Base-by-base conservation (phyloP, 441 rosid species). In the Metrosideros polymorpha region DNA sequence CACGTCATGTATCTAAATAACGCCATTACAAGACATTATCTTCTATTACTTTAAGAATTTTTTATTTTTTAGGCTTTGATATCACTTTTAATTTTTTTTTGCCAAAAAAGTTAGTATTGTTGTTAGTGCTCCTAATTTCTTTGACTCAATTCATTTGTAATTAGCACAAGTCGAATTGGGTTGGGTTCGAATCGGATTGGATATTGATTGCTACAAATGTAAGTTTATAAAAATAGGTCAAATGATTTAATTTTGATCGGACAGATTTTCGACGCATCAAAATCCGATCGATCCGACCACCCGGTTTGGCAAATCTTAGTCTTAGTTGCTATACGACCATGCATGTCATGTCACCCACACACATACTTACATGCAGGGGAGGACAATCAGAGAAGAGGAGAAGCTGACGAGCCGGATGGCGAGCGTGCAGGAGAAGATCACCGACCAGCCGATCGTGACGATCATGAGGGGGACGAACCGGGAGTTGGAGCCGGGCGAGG, bases 381-480 rank as follows among this genome's bases (percentile, higher is more conserved):
- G 83, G 83, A 89, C 87, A 14, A 86, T 93, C 27, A 86, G 87
- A 19, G 91, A 89, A 47, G 93, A 94, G 87, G 95, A 94, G n/a
- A 91, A 87, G 76, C 83, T 91, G 85, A 89, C 91, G 8, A 86
- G 84, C 85, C 83, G 57, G 83, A 51, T 90, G 32, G 91, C 94
- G 1, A 88, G 89, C 55, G 83, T 93, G 59, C 94, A 94, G 77
- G 96, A 94, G 54, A 91, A 94, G 39, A 88, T 93, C 3, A 91
- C 91, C 1, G 95, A 92, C 84, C 89, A 91, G 35, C 95, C 95
- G 9, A 92, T 93, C 32, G 85, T 89, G 19, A n/a, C 85, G 45
- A 57, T 90, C 29, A 89, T 92, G 77, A 83, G 9, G 71, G 45
- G 13, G 56, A 87, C 5, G 88, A 88, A 56, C 88, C 56, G 47